These are phyloP conservation scores for Scytalidium lignicola DNA, from an alignment of 2,329 filamentous ascomycete species.

Conservation along the genomic window DNA sequence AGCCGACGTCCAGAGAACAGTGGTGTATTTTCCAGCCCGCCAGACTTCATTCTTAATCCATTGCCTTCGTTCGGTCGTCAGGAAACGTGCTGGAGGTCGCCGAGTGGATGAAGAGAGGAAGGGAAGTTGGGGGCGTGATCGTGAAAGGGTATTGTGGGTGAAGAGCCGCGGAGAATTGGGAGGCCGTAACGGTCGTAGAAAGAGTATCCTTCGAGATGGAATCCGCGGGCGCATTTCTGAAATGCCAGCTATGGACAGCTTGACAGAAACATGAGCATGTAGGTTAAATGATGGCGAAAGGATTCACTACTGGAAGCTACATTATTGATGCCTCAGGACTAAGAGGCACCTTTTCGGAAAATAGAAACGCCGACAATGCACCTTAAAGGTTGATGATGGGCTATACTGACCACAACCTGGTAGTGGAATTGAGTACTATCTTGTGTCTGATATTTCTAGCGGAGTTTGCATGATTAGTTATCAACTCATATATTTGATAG, in stretches of 20 bases:
- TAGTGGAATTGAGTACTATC: too few species aligned
- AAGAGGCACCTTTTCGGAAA: neutral
- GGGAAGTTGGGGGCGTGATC: conserved; percentile 55
- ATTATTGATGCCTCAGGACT: neutral
- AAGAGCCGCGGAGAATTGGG: conserved; percentile 43
- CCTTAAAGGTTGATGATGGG: too few species aligned
- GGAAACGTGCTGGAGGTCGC: conserved; percentile 52
- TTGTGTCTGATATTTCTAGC: too few species aligned
- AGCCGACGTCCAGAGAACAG: conserved; percentile 60
- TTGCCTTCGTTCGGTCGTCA: conserved; percentile 71
- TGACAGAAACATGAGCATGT: neutral
- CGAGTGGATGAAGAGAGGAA: conserved; percentile 48
- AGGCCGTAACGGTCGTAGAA: conserved; percentile 31
- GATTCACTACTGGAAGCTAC: neutral
- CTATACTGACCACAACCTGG: too few species aligned
- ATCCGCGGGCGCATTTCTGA: conserved; percentile 27
- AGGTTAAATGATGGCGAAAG: neutral
- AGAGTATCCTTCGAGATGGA: conserved; percentile 33
- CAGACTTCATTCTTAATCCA: conserved; percentile 68
- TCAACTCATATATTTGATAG: neutral
- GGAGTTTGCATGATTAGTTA: too few species aligned
- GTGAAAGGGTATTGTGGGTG: conserved; percentile 48
- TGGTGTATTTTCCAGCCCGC: conserved; percentile 62
- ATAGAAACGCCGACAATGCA: neutral
- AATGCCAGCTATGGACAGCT: neutral